Conservation (phyloP, 352 stramenopile genomes). For the Pilasporangium apinafurcum region DNA sequence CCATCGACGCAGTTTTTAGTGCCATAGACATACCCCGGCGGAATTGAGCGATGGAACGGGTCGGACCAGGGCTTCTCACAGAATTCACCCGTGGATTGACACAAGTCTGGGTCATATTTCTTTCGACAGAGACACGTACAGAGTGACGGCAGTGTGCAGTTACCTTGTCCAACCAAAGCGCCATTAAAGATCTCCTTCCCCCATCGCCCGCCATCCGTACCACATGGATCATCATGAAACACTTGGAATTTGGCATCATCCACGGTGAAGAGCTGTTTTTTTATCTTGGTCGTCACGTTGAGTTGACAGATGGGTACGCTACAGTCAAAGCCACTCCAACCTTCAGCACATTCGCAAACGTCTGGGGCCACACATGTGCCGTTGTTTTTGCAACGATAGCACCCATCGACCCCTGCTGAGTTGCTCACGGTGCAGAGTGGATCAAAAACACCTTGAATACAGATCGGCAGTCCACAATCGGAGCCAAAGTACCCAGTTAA, state of each 20-base stretch:
- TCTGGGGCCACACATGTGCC: conserved; percentile 89
- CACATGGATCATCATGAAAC: conserved; percentile 95
- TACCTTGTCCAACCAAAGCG: conserved; percentile 78
- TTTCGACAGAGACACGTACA: conserved; percentile 90
- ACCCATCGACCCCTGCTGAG: conserved; percentile 76
- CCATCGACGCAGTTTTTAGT: conserved; percentile 88
- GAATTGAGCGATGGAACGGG: conserved; percentile 61
- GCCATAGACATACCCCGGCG: conserved; percentile 88
- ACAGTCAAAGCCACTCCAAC: conserved; percentile 95
- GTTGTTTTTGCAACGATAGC: conserved; percentile 93
- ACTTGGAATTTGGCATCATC: conserved; percentile 88
- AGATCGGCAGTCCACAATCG: conserved; percentile 94
- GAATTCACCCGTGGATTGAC: conserved; percentile 57
- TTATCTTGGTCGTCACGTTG: conserved; percentile 43
- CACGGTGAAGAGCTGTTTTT: conserved; percentile 90
- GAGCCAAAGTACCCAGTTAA: conserved; percentile 91
- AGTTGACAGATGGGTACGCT: conserved; percentile 86
- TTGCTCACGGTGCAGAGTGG: conserved; percentile 64
- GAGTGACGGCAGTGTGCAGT: conserved; percentile 88
- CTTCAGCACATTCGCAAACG: conserved; percentile 86
- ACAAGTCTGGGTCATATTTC: conserved; percentile 67
- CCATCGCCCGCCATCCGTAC: conserved; percentile 66
- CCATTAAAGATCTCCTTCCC: conserved; percentile 70
- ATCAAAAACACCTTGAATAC: conserved; percentile 93
- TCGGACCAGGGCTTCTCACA: conserved; percentile 85